phyloP scores from a whole-genome alignment of 257 asterid genomes.

The Buddleja alternifolia region DNA sequence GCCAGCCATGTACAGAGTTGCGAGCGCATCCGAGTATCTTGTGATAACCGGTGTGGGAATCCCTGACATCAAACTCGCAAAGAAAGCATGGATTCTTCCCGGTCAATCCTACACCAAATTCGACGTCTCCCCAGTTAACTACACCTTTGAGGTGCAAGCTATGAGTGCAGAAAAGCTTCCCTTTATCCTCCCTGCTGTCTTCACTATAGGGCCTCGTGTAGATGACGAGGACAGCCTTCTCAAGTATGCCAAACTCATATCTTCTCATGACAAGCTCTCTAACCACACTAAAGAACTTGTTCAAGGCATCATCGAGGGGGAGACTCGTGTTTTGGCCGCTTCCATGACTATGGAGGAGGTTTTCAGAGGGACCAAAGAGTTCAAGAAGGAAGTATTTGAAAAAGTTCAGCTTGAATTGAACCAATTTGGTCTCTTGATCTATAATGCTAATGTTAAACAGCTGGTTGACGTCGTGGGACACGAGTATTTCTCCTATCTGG shows the following conservation, averaged over 20 bases:
- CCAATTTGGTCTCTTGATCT: conserved; percentile 64
- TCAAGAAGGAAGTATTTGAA: conserved; percentile 64
- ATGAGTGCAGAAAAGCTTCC: conserved; percentile 84
- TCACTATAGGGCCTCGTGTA: conserved; percentile 64
- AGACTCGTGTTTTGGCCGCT: conserved; percentile 70
- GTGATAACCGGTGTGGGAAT: conserved; percentile 66
- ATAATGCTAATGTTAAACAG: conserved; percentile 75
- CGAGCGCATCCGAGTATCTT: conserved; percentile 70
- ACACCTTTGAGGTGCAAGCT: conserved; percentile 78
- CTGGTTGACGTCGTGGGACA: conserved; percentile 70
- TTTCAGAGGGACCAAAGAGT: conserved; percentile 61
- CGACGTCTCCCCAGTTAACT: conserved; percentile 68
- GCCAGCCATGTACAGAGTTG: conserved; percentile 55
- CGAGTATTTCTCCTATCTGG: conserved; percentile 69
- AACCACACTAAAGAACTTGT: conserved; percentile 63
- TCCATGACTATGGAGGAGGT: conserved; percentile 77
- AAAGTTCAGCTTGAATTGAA: conserved; percentile 68
- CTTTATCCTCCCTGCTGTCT: conserved; percentile 70
- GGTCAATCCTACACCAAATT: conserved; percentile 51
- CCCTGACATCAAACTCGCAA: conserved; percentile 45
- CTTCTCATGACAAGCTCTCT: conserved; percentile 65
- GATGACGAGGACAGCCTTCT: conserved; percentile 49
- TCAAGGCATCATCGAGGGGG: conserved; percentile 76
- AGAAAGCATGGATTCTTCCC: conserved; percentile 65
- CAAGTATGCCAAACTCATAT: conserved; percentile 65